phyloP scores from a whole-genome alignment of 345 rosid species.

The Abelmoschus esculentus region DNA sequence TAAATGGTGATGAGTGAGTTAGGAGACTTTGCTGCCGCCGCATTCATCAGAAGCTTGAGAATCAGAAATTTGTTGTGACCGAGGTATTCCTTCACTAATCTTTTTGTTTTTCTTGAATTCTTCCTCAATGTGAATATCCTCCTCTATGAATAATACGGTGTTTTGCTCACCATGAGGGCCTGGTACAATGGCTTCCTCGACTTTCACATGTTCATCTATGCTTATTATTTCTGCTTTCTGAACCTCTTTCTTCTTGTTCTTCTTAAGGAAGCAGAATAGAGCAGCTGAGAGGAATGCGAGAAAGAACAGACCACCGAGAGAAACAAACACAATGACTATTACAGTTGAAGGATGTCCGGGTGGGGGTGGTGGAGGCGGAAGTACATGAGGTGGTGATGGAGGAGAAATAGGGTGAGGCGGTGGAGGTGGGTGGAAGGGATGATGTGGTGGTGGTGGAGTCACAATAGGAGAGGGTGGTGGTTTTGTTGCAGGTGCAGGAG shows the following conservation, averaged over 20 bases:
- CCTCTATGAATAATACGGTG: constrained; percentile 33
- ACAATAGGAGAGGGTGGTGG: constrained; percentile 30
- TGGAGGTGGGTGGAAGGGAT: constrained; percentile 20
- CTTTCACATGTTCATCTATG: constrained; percentile 41
- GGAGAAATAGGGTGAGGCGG: constrained; percentile 10
- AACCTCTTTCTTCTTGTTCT: constrained; percentile 34
- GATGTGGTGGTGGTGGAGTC: constrained; percentile 31
- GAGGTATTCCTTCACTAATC: constrained; percentile 12
- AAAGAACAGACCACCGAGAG: constrained; percentile 52
- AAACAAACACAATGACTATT: constrained; percentile 45
- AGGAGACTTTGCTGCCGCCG: constrained; percentile 17
- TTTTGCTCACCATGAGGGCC: constrained; percentile 46
- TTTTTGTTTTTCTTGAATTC: constrained; percentile 29
- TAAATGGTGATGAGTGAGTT: constrained; percentile 15
- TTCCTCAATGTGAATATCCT: constrained; percentile 41
- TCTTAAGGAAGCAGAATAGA: constrained; percentile 44
- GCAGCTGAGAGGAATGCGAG: constrained; percentile 58
- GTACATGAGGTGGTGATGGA: constrained; percentile 28
- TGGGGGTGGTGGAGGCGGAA: constrained; percentile 35
- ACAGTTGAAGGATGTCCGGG: constrained; percentile 48
- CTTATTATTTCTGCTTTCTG: constrained; percentile 30
- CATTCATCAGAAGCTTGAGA: constrained; percentile 12
- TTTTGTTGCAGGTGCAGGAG: constrained; percentile 1
- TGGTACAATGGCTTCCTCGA: constrained; percentile 42
- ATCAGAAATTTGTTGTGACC: constrained; percentile 19